Percentiles rank a stretch among this genome's conserved stretches.
Evolutionary conservation across 805 yeast species (phyloP).

Genomic region (Yamadazyma akitaensis): DNA sequence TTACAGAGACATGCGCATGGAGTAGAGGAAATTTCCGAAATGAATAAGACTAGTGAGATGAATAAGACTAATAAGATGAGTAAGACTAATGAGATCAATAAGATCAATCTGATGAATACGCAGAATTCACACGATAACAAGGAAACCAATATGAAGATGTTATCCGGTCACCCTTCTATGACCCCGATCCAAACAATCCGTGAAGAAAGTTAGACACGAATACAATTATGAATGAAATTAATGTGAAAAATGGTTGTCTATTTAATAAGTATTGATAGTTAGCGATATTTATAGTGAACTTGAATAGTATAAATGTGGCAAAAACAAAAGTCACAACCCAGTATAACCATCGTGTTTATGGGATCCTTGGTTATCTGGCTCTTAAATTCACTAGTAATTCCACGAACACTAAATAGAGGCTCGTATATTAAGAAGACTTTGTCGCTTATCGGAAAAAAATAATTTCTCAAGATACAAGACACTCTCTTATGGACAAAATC

Average conservation of each 20-base stretch:
- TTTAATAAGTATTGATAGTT: no score
- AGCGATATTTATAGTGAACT: no score
- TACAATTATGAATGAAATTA: neutral
- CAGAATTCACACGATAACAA: neutral
- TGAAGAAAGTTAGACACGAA: neutral
- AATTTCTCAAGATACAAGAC: neutral
- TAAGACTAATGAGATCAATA: neutral
- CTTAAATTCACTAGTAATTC: no score
- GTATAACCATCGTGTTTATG: no score
- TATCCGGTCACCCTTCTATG: neutral
- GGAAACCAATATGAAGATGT: neutral
- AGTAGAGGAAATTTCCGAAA: neutral
- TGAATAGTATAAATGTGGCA: no score
- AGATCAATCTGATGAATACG: neutral
- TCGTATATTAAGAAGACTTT: no score
- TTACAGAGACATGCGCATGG: neutral
- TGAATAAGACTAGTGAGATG: neutral
- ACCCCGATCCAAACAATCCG: neutral
- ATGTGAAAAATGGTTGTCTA: no score
- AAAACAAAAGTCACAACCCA: no score
- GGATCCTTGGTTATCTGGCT: no score
- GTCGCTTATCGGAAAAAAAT: slow-evolving; percentile 1
- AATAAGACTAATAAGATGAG: neutral
- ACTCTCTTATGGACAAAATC: slow-evolving; percentile 8
- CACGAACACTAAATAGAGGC: no score